These are phyloP conservation scores for Beta macrorhiza DNA, from an alignment of 179 eudicot species.

Conservation along the genomic window DNA sequence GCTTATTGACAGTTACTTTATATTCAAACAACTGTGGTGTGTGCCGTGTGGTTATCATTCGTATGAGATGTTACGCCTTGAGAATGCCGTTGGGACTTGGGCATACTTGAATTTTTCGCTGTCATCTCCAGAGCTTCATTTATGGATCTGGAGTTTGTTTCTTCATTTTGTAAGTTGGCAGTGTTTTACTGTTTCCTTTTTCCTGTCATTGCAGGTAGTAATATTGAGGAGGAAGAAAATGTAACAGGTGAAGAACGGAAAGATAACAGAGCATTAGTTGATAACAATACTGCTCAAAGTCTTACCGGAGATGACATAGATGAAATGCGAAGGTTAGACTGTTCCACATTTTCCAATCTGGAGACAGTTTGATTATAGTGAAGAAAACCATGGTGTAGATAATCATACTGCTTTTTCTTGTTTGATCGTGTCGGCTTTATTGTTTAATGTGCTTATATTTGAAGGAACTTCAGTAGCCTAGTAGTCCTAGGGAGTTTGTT, in stretches of 20 bases:
- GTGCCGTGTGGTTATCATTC: too few relatives aligned
- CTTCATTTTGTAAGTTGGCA: not conserved
- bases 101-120: not conserved
- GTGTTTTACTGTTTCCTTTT: not conserved
- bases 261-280: slow-evolving; percentile 83
- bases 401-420: not conserved
- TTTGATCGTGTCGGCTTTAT: not conserved
- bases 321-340: slow-evolving; percentile 61
- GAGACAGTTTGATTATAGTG: not conserved
- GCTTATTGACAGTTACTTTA: too few relatives aligned
- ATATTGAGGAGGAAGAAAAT: slow-evolving; percentile 40
- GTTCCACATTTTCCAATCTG: not conserved
- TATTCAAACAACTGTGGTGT: not conserved
- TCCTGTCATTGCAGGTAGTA: slow-evolving; percentile 30
- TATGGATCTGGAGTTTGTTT: not conserved
- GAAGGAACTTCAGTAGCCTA: too few relatives aligned
- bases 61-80: not conserved
- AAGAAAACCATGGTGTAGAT: not conserved
- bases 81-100: not conserved
- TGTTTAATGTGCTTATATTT: not conserved
- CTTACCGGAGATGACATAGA: slow-evolving; percentile 93
- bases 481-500: too few relatives aligned
- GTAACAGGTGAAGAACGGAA: slow-evolving; percentile 45
- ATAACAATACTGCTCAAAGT: slow-evolving; percentile 86
- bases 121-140: not conserved